Base-by-base conservation (phyloP, 1,139 yeast genomes). In the Scheffersomyces cryptocercus region DNA sequence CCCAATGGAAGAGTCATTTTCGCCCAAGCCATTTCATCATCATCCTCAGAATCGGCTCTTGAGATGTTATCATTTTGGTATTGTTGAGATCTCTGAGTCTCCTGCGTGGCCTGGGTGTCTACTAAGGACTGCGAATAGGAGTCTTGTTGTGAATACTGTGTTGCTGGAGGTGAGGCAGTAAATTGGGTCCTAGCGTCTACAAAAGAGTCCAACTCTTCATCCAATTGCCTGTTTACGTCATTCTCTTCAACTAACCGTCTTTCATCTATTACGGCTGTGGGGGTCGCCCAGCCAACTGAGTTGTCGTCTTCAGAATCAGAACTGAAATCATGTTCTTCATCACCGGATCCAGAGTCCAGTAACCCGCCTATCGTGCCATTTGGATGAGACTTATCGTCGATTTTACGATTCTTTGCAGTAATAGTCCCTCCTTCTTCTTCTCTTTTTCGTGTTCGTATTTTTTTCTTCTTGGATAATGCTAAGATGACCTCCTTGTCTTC, bases 21-120 rank as follows among this genome's bases (percentile, higher is more conserved):
- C 46, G 31, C 47, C 38, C 32, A 10, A n/a, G 13, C 28, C n/a
- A 28, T 26, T 4, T 42, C 28, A 28, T 47, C 49, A 31, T 51
- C 38, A 28, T 16, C 40, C 3, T 37, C 29, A 5, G 26, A 20
- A 8, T 20, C 26, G 8, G 26, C 26, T 6, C 26, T 9, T 6
- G 26, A 20, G 9, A 6, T 20, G 32, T 29, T 35, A 14, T 31
- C 35, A 7, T 20, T 31, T 8, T 31, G 20, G 10, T 31, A 15
- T 13, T 13, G 24, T 6, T 13, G 11, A 31, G 35, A 11, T 13
- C 20, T 5, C 11, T 31, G 35, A n/a, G 24, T 31, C 11, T 10
- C 15, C 20, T 14, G 35, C 15, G 35, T 8, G 15, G 15, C 24
- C 35, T 31, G 35, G 11, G 35, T 14, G 20, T 15, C 24, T 31